Evolutionary conservation across 2,329 filamentous ascomycete genomes (phyloP).

Genomic region (Arthroderma sp.): DNA sequence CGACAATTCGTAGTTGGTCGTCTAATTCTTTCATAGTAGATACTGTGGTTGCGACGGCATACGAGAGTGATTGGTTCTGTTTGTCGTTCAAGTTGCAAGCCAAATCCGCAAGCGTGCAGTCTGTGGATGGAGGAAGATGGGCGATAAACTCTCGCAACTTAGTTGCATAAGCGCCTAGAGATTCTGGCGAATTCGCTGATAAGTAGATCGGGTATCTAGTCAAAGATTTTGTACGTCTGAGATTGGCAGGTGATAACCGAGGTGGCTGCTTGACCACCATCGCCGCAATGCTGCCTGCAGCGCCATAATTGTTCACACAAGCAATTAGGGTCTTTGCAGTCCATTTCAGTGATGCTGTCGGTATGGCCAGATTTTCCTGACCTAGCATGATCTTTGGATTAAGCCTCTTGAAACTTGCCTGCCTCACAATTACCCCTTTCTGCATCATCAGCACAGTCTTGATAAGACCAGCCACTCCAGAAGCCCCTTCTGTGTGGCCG

Average conservation of each 20-base stretch:
- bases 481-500: conserved; percentile 32
- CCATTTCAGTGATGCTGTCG: background rate
- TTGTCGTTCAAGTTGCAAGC: background rate
- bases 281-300: background rate
- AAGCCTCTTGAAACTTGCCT: background rate
- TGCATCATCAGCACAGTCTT: conserved; percentile 31
- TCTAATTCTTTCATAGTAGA: background rate
- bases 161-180: too few relatives aligned
- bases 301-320: conserved; percentile 2
- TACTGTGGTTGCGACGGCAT: too few relatives aligned
- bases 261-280: background rate
- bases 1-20: background rate
- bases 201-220: background rate
- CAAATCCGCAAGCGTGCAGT: background rate
- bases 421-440: conserved; percentile 24
- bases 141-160: too few relatives aligned
- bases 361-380: background rate
- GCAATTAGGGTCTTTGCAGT: background rate
- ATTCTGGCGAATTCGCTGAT: too few relatives aligned
- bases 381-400: background rate
- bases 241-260: too few relatives aligned
- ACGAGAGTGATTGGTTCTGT: background rate
- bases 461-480: conserved; percentile 36
- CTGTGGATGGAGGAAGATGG: too few relatives aligned
- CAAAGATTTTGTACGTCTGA: background rate